These are phyloP conservation scores for Pulicaria dysenterica DNA, from an alignment of 129 eudicot genomes.

Conservation along the genomic window DNA sequence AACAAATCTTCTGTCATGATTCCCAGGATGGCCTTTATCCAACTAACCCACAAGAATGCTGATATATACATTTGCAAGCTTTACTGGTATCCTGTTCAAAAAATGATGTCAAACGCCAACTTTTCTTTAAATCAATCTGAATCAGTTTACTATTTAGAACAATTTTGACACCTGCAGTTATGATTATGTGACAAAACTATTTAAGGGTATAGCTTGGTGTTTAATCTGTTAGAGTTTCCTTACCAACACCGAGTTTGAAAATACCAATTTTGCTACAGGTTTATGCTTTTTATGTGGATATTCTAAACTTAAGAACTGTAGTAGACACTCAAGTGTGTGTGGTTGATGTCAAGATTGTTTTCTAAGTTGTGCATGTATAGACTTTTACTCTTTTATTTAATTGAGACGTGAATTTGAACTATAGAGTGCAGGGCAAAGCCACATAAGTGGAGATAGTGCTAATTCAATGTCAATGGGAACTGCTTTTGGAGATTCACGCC, in stretches of 20 bases:
- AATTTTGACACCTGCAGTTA: neutral
- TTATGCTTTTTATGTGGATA: neutral
- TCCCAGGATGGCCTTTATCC: no score
- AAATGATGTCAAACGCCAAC: neutral
- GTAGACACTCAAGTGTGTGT: neutral
- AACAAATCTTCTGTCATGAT: neutral
- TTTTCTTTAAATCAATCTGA: neutral
- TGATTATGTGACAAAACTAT: conserved; percentile 6
- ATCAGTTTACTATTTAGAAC: neutral
- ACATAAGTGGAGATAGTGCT: conserved; percentile 18
- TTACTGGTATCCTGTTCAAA: conserved; percentile 1
- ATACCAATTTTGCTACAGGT: neutral
- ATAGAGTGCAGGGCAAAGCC: conserved; percentile 33
- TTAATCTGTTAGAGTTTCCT: neutral
- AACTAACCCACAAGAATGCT: neutral
- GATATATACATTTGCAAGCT: neutral
- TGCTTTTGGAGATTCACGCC: conserved; percentile 60
- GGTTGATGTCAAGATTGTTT: neutral
- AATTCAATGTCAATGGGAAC: conserved; percentile 16
- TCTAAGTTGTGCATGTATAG: neutral
- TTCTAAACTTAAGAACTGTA: neutral
- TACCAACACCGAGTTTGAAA: neutral
- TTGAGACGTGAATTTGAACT: conserved; percentile 13
- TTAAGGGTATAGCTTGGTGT: neutral
- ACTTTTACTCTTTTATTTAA: neutral